phyloP scores from a whole-genome alignment of 2,329 filamentous ascomycete species.

The Phymatotrichopsis omnivora region DNA sequence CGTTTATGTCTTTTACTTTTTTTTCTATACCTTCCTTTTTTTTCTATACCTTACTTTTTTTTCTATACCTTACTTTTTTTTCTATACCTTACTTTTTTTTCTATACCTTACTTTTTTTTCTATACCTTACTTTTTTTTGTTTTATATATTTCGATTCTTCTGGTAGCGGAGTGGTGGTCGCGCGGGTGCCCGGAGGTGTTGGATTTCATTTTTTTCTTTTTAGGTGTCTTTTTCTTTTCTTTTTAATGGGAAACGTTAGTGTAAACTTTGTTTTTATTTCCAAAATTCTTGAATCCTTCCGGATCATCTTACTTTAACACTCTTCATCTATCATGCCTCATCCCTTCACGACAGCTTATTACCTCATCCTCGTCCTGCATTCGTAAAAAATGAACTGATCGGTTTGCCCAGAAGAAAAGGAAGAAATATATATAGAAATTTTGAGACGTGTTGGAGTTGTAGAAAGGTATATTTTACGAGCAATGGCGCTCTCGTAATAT shows the following conservation, averaged over 20 bases:
- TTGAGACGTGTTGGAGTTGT: too few relatives aligned
- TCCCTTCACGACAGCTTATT: too few relatives aligned
- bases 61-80: slow-evolving; percentile 5
- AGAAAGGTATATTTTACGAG: too few relatives aligned
- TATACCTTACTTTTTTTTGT: slow-evolving; percentile 27
- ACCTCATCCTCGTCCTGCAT: too few relatives aligned
- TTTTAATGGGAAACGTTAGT: neutral
- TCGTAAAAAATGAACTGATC: too few relatives aligned
- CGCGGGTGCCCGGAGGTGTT: slow-evolving; percentile 5
- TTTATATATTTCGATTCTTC: slow-evolving; percentile 21
- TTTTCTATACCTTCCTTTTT: neutral
- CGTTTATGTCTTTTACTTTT: slow-evolving; percentile 1
- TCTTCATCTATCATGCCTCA: too few relatives aligned
- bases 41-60: slow-evolving; percentile 5
- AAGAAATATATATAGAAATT: too few relatives aligned
- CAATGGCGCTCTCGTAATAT: too few relatives aligned
- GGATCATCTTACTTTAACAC: too few relatives aligned
- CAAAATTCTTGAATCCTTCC: neutral
- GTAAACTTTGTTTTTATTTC: neutral
- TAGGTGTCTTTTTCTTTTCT: slow-evolving; percentile 10
- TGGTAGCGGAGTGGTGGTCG: slow-evolving; percentile 18
- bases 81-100: slow-evolving; percentile 7
- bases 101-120: slow-evolving; percentile 15
- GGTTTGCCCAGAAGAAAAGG: too few relatives aligned
- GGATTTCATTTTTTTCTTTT: slow-evolving; percentile 19